Evolutionary conservation across 768 basidiomycete genomes (phyloP).

Genomic region (Amanita polypyramis): DNA sequence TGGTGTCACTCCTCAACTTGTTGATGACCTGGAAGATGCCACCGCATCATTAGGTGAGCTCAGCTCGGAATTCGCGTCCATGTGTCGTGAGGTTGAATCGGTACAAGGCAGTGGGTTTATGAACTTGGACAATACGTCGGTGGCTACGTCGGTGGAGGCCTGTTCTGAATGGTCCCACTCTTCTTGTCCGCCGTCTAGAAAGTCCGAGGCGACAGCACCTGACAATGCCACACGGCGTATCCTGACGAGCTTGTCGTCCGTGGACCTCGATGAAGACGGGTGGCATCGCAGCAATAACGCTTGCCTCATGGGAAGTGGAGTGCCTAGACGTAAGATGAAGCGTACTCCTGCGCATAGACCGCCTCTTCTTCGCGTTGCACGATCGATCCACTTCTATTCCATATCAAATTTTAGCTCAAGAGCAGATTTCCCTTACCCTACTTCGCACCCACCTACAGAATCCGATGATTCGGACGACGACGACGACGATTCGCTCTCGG

Average conservation of each 20-base stretch:
- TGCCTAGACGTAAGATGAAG: not conserved
- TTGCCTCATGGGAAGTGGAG: not conserved
- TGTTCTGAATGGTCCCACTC: not conserved
- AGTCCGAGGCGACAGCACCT: not conserved
- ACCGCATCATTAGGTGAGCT: conserved; percentile 3
- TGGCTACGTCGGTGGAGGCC: too few species aligned
- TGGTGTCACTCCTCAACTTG: conserved; percentile 32
- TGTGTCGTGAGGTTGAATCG: not conserved
- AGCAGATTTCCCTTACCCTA: not conserved
- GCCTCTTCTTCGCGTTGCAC: not conserved
- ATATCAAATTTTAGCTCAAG: not conserved
- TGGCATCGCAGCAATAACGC: not conserved
- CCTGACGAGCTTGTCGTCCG: not conserved
- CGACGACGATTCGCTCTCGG: not conserved
- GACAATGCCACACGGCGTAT: not conserved
- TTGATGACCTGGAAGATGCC: conserved; percentile 18
- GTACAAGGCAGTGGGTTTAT: not conserved
- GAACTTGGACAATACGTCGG: too few species aligned
- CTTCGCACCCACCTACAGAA: not conserved
- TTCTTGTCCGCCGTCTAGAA: not conserved
- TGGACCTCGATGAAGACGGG: not conserved
- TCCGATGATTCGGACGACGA: not conserved
- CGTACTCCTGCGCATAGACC: not conserved
- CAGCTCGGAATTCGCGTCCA: not conserved
- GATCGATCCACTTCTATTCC: not conserved